Conservation (phyloP, 2,329 filamentous ascomycete genomes). For the Zasmidium cellare region DNA sequence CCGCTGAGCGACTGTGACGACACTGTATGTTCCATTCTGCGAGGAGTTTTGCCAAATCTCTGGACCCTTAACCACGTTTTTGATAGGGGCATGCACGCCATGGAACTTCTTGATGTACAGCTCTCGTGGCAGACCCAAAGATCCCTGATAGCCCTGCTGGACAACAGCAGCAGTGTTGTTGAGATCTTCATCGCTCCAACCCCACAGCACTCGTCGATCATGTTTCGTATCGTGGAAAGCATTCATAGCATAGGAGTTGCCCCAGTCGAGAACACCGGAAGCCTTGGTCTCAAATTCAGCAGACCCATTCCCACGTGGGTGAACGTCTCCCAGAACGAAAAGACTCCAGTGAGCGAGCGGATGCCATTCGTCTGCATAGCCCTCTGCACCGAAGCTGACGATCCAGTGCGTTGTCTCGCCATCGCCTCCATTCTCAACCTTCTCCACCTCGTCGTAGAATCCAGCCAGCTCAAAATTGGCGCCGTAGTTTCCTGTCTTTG, state of each 20-base stretch:
- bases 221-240: constrained; percentile 46
- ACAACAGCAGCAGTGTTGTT: constrained; percentile 32
- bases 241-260: constrained; percentile 43
- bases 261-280: constrained; percentile 43
- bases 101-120: constrained; percentile 42
- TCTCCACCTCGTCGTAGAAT: constrained; percentile 44
- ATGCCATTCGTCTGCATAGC: constrained; percentile 41
- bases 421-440: constrained; percentile 28
- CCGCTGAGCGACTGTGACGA: constrained; percentile 42
- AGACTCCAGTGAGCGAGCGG: constrained; percentile 40
- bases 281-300: constrained; percentile 41
- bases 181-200: constrained; percentile 44
- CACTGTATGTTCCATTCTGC: constrained; percentile 39
- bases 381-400: constrained; percentile 37
- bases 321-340: constrained; percentile 43
- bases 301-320: constrained; percentile 40
- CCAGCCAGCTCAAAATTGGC: constrained; percentile 48
- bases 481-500: constrained; percentile 43
- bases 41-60: constrained; percentile 6
- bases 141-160: constrained; percentile 45
- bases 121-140: constrained; percentile 42
- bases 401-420: constrained; percentile 41
- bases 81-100: constrained; percentile 36
- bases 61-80: constrained; percentile 16
- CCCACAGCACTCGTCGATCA: constrained; percentile 44